phyloP scores from a whole-genome alignment of 2,329 filamentous ascomycete species.

The Talaromyces sp. region DNA sequence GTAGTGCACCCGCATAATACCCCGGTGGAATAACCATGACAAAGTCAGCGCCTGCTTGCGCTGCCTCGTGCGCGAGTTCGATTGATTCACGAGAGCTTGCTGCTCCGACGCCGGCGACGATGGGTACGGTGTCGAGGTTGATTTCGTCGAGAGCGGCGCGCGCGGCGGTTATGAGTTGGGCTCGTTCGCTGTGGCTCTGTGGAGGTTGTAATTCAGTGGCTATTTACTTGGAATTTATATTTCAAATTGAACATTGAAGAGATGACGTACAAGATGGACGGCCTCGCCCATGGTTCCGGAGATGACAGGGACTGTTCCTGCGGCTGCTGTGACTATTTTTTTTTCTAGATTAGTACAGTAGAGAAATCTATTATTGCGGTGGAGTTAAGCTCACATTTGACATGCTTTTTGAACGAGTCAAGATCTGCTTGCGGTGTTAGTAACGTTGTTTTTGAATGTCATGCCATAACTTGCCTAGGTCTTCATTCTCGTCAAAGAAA shows the following conservation, averaged over 20 bases:
- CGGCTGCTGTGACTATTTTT: not conserved
- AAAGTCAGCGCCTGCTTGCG: constrained; percentile 24
- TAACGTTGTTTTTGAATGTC: not conserved
- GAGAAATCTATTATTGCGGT: not conserved
- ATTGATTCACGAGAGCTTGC: constrained; percentile 3
- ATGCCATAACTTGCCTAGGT: not conserved
- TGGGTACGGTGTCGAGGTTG: not conserved
- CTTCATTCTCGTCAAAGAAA: constrained; percentile 4
- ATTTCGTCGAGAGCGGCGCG: not conserved
- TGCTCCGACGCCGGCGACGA: not conserved
- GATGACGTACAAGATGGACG: not conserved
- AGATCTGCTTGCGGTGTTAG: not conserved
- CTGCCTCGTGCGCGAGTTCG: not conserved
- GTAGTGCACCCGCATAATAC: constrained; percentile 3
- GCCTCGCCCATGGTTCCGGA: constrained; percentile 3
- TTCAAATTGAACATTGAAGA: not conserved
- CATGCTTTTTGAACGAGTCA: constrained; percentile 2
- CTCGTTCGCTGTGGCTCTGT: not conserved
- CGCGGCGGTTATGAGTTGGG: not conserved
- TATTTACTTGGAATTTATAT: not conserved
- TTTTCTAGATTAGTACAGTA: not conserved
- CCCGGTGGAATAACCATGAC: constrained; percentile 3
- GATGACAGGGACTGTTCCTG: constrained; percentile 1
- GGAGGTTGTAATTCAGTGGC: not conserved
- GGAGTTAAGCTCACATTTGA: not conserved